Evolutionary conservation across 2,329 filamentous ascomycete genomes (phyloP).

Genomic region (Fusarium denticulatum): DNA sequence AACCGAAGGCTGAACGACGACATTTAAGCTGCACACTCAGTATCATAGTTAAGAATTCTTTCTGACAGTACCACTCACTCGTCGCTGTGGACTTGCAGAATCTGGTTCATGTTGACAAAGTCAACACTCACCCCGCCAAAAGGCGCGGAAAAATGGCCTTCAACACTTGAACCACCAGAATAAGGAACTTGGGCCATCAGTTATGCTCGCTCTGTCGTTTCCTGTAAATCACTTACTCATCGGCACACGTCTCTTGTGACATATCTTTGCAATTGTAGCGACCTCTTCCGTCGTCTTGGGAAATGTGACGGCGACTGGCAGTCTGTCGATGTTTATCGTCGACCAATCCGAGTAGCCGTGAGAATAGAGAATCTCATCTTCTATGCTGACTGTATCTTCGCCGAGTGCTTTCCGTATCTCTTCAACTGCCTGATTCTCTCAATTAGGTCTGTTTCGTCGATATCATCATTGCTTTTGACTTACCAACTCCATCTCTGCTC

Average conservation of each 20-base stretch:
- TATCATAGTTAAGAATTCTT: not conserved
- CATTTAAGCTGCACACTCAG: slow-evolving; percentile 69
- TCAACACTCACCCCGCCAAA: slow-evolving; percentile 90
- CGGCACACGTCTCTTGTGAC: slow-evolving; percentile 80
- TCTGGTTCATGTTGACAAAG: slow-evolving; percentile 86
- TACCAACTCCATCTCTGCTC: not conserved
- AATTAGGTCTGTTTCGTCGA: accelerated
- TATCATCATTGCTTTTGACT: accelerated
- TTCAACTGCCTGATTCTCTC: slow-evolving; percentile 56
- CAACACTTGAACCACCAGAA: slow-evolving; percentile 85
- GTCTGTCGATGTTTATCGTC: slow-evolving; percentile 65
- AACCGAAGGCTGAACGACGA: slow-evolving; percentile 89
- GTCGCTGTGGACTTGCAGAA: slow-evolving; percentile 79
- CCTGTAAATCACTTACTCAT: slow-evolving; percentile 53
- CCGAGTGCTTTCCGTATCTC: slow-evolving; percentile 62
- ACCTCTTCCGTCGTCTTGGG: slow-evolving; percentile 69
- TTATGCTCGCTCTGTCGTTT: not conserved
- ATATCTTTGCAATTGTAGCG: slow-evolving; percentile 70
- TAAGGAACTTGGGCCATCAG: slow-evolving; percentile 66
- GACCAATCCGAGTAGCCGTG: slow-evolving; percentile 76
- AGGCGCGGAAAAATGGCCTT: slow-evolving; percentile 89
- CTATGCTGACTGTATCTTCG: slow-evolving; percentile 66
- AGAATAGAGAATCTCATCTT: slow-evolving; percentile 68
- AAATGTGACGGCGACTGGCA: slow-evolving; percentile 72
- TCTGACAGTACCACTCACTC: slow-evolving; percentile 54